Conservation (phyloP, 768 basidiomycete species). For the Leccinum truebloodii region DNA sequence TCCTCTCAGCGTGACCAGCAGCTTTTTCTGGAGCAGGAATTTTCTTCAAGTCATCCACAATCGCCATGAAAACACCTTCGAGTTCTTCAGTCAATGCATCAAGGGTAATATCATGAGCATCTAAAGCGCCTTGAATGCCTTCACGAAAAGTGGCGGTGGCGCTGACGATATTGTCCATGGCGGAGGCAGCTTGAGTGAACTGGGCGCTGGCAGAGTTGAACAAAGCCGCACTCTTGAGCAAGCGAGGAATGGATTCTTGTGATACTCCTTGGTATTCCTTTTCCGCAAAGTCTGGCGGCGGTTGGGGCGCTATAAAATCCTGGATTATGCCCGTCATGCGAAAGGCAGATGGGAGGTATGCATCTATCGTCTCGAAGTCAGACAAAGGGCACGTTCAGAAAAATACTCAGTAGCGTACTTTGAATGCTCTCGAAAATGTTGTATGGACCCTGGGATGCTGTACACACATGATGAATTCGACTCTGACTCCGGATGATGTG, state of each 20-base stretch:
- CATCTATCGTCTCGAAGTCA: neutral
- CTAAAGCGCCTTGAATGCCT: slow-evolving; percentile 9
- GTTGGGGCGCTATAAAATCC: neutral
- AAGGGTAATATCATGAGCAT: slow-evolving; percentile 5
- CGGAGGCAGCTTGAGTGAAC: slow-evolving; percentile 6
- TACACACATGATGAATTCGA: neutral
- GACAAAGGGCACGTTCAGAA: neutral
- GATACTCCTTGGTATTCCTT: slow-evolving; percentile 4
- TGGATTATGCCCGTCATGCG: neutral
- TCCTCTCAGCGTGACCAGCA: slow-evolving; percentile 7
- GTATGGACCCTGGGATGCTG: slow-evolving; percentile 1
- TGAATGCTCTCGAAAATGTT: slow-evolving; percentile 1
- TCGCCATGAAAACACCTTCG: slow-evolving; percentile 9
- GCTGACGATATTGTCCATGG: slow-evolving; percentile 13
- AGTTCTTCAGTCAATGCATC: slow-evolving; percentile 13
- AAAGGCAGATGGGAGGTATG: neutral
- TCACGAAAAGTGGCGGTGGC: slow-evolving; percentile 15
- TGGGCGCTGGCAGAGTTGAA: slow-evolving; percentile 5
- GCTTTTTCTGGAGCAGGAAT: neutral
- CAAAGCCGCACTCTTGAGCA: slow-evolving; percentile 6
- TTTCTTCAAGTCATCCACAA: slow-evolving; percentile 3
- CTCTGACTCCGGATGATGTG: neutral
- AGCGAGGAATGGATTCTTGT: slow-evolving; percentile 1
- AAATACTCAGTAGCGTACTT: neutral
- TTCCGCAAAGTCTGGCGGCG: slow-evolving; percentile 16